Evolutionary conservation across 2,329 filamentous ascomycete species (phyloP), one percentile per base, ranked within the genome.

Genomic region (Fonsecaea nubica): DNA sequence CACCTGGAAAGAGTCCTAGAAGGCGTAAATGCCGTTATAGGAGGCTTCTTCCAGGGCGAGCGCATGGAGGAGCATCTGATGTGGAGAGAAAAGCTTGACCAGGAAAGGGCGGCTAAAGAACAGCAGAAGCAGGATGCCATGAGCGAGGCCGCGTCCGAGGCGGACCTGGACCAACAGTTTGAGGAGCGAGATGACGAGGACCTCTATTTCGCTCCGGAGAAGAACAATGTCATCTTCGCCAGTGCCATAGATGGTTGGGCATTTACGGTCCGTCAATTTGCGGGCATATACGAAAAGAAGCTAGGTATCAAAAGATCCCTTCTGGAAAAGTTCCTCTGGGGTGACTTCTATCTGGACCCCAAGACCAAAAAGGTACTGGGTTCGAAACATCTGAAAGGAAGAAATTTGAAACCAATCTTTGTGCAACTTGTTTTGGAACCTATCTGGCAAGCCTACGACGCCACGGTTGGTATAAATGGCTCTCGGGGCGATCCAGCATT

Each of bases 161-260:
- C 80, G 1, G 83, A 80, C 50, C 78, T 77, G 42, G 83, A 83
- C 0, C 80, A 82, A 36, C 85, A 87, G 55, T 99, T 92, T 73
- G 90, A 97, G 77, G 95, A 98, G 77, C 89, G 89, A 72, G 93
- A 97, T 74, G 95, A 99, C 75, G 93, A 98, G 77, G 93, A 97
- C 77, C 89, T 99, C 32, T 99, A 99, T 78, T 99, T 99, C 79
- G 92, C 95, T 0, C 95, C 95, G 0, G 95, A 99, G 76, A 96
- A 94, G 79, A 97, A 97, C 78, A 99, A 99, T 75, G 95, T 99
- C 77, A 98, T 99, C 70, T 99, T 99, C 78, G 93, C 92, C 81
- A 98, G 94, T 77, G 95, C 95, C 66, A 90, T 97, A 64, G 95
- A 99, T 76, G 95, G 95, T n/a, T 99, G 95, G 95, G 95, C 95